Evolutionary conservation across 2,329 filamentous ascomycete species (phyloP).

Genomic region (Laburnicola sp.): DNA sequence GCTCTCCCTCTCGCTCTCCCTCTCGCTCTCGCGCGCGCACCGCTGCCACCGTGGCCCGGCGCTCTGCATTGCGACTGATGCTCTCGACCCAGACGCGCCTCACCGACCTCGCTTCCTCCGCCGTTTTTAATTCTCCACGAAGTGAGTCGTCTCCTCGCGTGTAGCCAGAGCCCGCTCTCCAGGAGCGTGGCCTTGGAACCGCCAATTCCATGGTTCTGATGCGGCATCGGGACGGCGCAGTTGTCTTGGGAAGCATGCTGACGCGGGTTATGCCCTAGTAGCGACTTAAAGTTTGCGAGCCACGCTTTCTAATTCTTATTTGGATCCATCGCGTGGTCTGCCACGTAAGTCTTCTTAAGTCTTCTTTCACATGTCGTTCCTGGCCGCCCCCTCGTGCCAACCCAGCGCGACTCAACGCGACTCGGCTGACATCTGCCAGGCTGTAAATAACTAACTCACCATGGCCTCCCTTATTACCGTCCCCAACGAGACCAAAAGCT

Average conservation of each 20-base stretch:
- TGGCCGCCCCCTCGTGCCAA: not conserved
- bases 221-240: not conserved
- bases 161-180: conserved; percentile 1
- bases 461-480: conserved; percentile 53
- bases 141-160: not conserved
- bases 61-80: not conserved
- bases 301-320: not conserved
- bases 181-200: conserved; percentile 7
- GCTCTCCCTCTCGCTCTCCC: no score
- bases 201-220: conserved; percentile 4
- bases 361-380: not conserved
- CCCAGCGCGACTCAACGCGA: not conserved
- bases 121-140: not conserved
- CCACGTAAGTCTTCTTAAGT: not conserved
- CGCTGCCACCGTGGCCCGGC: no score
- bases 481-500: conserved; percentile 60
- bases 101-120: no score
- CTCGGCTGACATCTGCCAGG: conserved; percentile 9
- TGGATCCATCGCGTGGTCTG: conserved; percentile 2
- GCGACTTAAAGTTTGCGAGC: not conserved
- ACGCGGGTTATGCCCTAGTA: not conserved
- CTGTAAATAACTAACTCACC: conserved; percentile 11
- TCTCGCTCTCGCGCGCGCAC: no score
- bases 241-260: not conserved
- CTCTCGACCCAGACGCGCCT: no score